Base-by-base conservation (phyloP, 345 rosid species). In the Reutealis trisperma region DNA sequence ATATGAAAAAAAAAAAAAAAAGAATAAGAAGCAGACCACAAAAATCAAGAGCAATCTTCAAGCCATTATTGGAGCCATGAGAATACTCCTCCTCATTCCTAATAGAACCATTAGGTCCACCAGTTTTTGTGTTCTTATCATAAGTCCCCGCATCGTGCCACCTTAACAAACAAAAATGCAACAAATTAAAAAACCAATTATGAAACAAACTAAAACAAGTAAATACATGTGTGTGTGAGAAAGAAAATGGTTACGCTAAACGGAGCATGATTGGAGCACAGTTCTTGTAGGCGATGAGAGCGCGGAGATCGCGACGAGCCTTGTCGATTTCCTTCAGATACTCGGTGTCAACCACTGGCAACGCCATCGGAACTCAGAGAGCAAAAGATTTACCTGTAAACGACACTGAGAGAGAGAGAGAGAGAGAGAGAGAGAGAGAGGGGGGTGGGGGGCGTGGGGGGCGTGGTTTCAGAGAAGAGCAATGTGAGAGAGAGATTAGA, bases 111-210 rank as follows among this genome's bases (percentile, higher is more conserved):
- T 92, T 93, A 30, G 98, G 88, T 72, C 96, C 99, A 25, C 97
- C 98, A 1, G 98, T 95, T 81, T 89, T 95, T 63, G 94, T 84
- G 72, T 52, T 87, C 69, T 81, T 94, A 79, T 93, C 97, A 67
- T 90, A 92, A 4, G 99, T 93, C 73, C 99, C 98, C 6, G 99
- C 98, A 42, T 95, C 99, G 73, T 93, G 98, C 99, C 99, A 95
- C 67, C 99, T 95, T 80, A 82, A 84, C 61, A 60, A 70, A 30
- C 61, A 24, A 30, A 71, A 13, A 49, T 34, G 13, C 22, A 21
- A 52, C 9, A 6, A 42, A 45, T 30, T 30, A 51, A 55, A 8
- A 59, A 32, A 19, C 15, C 52, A 63, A 19, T 24, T 37, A 5
- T 37, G 5, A 37, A 37, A 27, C 1, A 0, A 37, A 37, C 41